These are phyloP conservation scores for Malus hybrid DNA, from an alignment of 331 rosid species.

Conservation along the genomic window DNA sequence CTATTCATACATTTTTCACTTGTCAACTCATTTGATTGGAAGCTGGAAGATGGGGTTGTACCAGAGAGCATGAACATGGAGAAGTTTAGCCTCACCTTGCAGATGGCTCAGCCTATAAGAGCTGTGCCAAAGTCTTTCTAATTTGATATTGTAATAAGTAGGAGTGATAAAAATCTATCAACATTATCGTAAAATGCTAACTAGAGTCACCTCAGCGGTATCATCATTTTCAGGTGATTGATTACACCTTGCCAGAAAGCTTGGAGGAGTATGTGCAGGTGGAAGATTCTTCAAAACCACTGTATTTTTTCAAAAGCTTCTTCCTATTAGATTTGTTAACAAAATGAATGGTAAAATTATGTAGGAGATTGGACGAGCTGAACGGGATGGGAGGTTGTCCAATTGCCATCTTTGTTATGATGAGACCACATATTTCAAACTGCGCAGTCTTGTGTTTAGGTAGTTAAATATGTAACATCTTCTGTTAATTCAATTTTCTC, in stretches of 20 bases:
- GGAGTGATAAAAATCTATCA: too few relatives aligned
- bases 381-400: slow-evolving; percentile 85
- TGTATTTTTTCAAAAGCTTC: slow-evolving; percentile 6
- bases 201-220: too few relatives aligned
- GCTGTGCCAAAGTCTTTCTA: neutral
- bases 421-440: slow-evolving; percentile 63
- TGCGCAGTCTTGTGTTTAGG: slow-evolving; percentile 88
- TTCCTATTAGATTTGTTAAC: slow-evolving; percentile 14
- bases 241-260: slow-evolving; percentile 92
- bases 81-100: neutral
- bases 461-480: slow-evolving; percentile 16
- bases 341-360: slow-evolving; percentile 9
- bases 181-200: too few relatives aligned
- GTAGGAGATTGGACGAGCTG: slow-evolving; percentile 93
- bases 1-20: neutral
- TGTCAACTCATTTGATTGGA: neutral
- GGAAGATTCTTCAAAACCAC: slow-evolving; percentile 12
- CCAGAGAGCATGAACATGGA: neutral
- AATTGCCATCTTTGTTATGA: slow-evolving; percentile 86
- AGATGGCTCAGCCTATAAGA: neutral
- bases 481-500: neutral
- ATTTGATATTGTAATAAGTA: too few relatives aligned
- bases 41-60: neutral
- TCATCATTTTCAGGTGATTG: slow-evolving; percentile 65
- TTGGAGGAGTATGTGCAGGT: slow-evolving; percentile 97